phyloP scores from a whole-genome alignment of 2,329 filamentous ascomycete species.

The Fusarium guadeloupense region DNA sequence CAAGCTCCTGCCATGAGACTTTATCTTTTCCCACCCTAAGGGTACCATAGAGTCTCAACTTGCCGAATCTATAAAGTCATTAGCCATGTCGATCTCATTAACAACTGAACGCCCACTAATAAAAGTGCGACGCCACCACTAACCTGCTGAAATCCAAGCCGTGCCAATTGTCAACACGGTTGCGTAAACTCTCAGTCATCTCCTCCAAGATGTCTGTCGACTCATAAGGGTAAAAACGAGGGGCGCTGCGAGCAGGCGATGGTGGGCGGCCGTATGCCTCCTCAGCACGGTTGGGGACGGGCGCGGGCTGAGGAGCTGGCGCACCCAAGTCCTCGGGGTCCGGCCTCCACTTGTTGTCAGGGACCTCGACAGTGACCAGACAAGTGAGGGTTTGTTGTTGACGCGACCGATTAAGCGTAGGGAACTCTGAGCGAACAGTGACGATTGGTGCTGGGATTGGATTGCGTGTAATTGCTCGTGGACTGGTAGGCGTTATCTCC shows the following conservation, averaged over 20 bases:
- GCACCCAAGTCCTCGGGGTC: constrained; percentile 81
- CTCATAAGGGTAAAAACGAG: constrained; percentile 76
- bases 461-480: constrained; percentile 77
- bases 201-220: constrained; percentile 80
- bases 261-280: constrained; percentile 65
- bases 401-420: constrained; percentile 88
- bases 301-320: constrained; percentile 55
- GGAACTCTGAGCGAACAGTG: constrained; percentile 96
- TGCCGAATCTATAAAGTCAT: constrained; percentile 76
- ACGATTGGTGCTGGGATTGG: constrained; percentile 91
- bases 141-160: constrained; percentile 88
- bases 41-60: constrained; percentile 86
- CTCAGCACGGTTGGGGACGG: constrained; percentile 57
- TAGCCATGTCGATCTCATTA: constrained; percentile 8
- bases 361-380: constrained; percentile 90
- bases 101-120: not conserved
- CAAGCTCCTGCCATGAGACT: constrained; percentile 94
- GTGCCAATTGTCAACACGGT: constrained; percentile 98
- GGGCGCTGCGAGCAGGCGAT: constrained; percentile 66
- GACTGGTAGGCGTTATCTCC: constrained; percentile 84
- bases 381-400: constrained; percentile 97
- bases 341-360: constrained; percentile 89
- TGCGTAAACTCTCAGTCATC: constrained; percentile 84
- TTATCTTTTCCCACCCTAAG: constrained; percentile 96
- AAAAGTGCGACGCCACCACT: constrained; percentile 33